Evolutionary conservation across 805 yeast genomes (phyloP), one percentile per base, ranked within the genome.

Genomic region (Candida easanensis): DNA sequence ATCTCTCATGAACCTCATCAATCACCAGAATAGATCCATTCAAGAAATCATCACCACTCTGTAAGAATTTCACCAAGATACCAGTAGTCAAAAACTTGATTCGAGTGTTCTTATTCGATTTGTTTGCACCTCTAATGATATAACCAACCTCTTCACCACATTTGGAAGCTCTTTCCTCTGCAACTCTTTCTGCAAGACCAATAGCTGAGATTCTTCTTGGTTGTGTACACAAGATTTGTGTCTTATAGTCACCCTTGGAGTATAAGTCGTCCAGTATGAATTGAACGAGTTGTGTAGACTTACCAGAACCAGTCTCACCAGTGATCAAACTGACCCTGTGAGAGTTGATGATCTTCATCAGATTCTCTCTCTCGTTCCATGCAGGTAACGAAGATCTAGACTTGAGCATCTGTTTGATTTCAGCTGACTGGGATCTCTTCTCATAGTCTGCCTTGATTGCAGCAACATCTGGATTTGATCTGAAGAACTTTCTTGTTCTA

Each of bases 261-360:
- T 76, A 71, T 45, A 87, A 56, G 31, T 80, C 71, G 60, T 91
- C 98, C 15, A 91, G 65, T 17, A 91, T 69, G 52, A 89, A 91
- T 61, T 91, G 99, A 5, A 88, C 96, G 5, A 88, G 79, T 60
- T 91, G 99, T 0, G 99, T 91, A 1, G 97, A 88, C 58, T 91
- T 91, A 53, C 98, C 98, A 1, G 97, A 90, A 54, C 98, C 98
- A 0, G 98, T 91, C 61, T 93, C 99, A 61, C 98, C 99, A 2
- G 98, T 91, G 28, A 91, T 76, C 26, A 91, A 65, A 8, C 86
- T 80, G 4, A 88, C 84, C 49, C 78, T 78, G 57, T 85, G 76
- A 0, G 68, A 47, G 22, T 71, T 69, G 4, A 91, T 78, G 4
- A 80, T 65, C 0, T 74, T 54, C 2, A 86, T 71, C 31, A 91